Evolutionary conservation across 1,284 basidiomycete species (phyloP), one percentile per base, ranked within the genome.

Genomic region (Leccinum subfulvum): DNA sequence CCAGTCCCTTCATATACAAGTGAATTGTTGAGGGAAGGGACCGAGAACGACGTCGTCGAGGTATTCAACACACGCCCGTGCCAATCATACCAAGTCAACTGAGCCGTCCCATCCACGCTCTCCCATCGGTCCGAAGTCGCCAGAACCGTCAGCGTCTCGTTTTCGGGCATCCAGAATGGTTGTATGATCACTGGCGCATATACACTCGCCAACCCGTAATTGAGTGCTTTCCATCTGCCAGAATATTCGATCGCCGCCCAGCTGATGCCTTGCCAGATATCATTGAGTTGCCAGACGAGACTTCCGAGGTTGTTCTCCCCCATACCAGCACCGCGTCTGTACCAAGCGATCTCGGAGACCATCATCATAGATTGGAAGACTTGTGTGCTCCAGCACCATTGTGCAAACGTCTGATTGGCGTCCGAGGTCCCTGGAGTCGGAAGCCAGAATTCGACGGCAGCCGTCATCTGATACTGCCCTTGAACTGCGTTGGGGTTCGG

Each of bases 351-450:
- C 13, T 55, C 54, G 30, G 16, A 9, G 10, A 10, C 3, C 18
- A 37, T 23, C 30, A 41, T 81, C 78, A 87, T 80, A 11, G 80
- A 76, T 65, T 84, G 82, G 78, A 85, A 85, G 21, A 86, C 72
- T 65, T 86, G 83, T 3, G 82, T 85, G 65, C 84, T 85, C 77
- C 79, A 86, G 69, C 82, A 84, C 83, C 84, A 85, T 68, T 85
- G 83, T 70, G 33, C 54, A 55, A 55, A 55, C 11, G 33, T 55
- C 11, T 85, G 82, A 63, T 86, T 84, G 23, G 80, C 66, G 67
- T 84, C 76, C 14, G 76, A 63, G 1, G 82, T 83, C n/a, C 71
- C 73, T 1, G 84, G 83, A 0, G 78, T 81, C 1, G 84, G 84
- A 18, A 86, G 78, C 83, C 84, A 87, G 18, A 77, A 65, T 64